These are phyloP conservation scores for Eimeria acervulina DNA, from an alignment of 169 alveolate species.

Conservation along the genomic window DNA sequence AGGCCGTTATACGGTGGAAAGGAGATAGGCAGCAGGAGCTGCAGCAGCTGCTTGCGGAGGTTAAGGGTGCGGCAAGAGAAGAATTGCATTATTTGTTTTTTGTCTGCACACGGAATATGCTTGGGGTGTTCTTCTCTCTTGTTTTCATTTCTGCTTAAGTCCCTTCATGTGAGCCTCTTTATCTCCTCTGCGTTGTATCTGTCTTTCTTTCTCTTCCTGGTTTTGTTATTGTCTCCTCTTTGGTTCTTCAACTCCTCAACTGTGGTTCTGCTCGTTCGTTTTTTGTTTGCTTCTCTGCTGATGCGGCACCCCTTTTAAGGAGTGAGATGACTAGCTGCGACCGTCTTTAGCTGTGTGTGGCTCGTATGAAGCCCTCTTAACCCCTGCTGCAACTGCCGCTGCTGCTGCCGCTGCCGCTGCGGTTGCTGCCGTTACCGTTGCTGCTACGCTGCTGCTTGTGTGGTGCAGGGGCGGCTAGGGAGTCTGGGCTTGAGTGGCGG, in stretches of 20 bases:
- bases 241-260: not conserved
- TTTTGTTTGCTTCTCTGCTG: not conserved
- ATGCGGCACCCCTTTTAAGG: not conserved
- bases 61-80: not conserved
- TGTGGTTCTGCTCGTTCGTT: not conserved
- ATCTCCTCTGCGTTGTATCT: not conserved
- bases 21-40: not conserved
- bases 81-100: not conserved
- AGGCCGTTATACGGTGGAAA: conserved; percentile 30
- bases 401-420: not conserved
- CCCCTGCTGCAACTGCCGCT: not conserved
- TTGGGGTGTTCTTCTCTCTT: not conserved
- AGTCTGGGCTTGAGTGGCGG: not conserved
- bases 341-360: not conserved
- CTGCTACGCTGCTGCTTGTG: not conserved
- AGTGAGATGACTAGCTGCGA: not conserved
- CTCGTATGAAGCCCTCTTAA: not conserved
- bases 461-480: not conserved
- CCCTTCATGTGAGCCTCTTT: not conserved
- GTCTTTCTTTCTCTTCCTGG: not conserved
- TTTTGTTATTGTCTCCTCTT: not conserved
- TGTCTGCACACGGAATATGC: not conserved
- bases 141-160: not conserved
- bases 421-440: not conserved
- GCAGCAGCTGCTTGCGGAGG: conserved; percentile 23